Evolutionary conservation across 1,284 basidiomycete species (phyloP), one percentile per base, ranked within the genome.

Genomic region (Moesziomyces antarcticus): DNA sequence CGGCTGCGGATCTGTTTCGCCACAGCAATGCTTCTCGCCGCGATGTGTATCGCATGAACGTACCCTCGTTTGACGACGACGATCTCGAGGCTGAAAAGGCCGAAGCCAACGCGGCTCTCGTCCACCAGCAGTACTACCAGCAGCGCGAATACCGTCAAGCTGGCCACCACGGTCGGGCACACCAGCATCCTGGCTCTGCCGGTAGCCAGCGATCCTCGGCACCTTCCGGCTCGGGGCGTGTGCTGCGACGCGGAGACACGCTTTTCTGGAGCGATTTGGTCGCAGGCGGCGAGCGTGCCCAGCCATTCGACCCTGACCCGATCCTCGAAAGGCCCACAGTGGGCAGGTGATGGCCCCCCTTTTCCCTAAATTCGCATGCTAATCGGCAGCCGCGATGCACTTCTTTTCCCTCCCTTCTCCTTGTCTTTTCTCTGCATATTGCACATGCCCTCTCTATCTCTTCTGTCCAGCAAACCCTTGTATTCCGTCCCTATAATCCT

Each of bases 221-320:
- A 5, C 41, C 51, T 3, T 21, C 43, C 55, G 63, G 69, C 42
- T 27, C n/a, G 16, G 60, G 70, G 16, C 65, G 75, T 16, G 59
- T 78, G 43, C 87, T 92, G 21, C 86, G 85, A 77, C 85, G 87
- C 6, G 92, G 92, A 25, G 91, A 92, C 73, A 82, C 89, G 13
- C 84, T 93, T 9, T 92, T 89, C 81, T 93, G 92, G 92, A 90
- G 91, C 79, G 89, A 93, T 78, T 88, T 93, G 57, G 84, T 87
- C 30, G 86, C 88, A 52, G 88, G 88, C 61, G 92, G 92, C 8
- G 92, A 93, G 48, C 59, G 79, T n/a, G 52, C 67, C 33, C 64
- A 73, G 48, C 79, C 79, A 4, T 75, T 80, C 47, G 79, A 81
- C 33, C 69, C 74, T 3, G 79, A 81, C 33, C 56, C 70, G 44